Conservation (phyloP, 2,329 filamentous ascomycete genomes). For the Pseudogymnoascus sp. region DNA sequence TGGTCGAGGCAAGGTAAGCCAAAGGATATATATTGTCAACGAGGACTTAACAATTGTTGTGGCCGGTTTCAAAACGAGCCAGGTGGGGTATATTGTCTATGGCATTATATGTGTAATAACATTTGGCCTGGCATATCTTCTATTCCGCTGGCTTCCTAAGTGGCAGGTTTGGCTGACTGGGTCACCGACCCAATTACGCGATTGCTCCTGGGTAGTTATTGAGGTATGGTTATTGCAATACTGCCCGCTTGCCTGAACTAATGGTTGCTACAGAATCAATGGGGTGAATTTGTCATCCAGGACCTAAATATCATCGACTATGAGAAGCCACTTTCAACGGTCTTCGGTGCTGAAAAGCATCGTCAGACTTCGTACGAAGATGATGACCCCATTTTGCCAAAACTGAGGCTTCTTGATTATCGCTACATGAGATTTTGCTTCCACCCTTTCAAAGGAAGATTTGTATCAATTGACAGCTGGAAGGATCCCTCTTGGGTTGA, state of each 20-base stretch:
- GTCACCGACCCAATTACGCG: conserved; percentile 55
- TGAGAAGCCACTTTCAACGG: conserved; percentile 49
- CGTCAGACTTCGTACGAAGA: conserved; percentile 52
- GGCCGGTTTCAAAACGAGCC: conserved; percentile 79
- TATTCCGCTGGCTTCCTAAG: conserved; percentile 82
- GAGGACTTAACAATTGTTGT: conserved; percentile 93
- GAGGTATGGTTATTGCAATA: conserved; percentile 45
- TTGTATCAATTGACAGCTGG: conserved; percentile 80
- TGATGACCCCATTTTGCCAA: conserved; percentile 68
- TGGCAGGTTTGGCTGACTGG: conserved; percentile 78
- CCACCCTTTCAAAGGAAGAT: conserved; percentile 82
- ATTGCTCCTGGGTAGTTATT: conserved; percentile 85
- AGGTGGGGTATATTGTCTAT: conserved; percentile 62
- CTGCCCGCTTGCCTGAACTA: conserved; percentile 13
- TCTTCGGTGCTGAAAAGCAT: conserved; percentile 63
- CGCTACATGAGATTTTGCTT: conserved; percentile 91
- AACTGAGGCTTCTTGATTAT: conserved; percentile 77
- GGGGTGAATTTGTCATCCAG: conserved; percentile 83
- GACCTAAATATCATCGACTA: conserved; percentile 49
- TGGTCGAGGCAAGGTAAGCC: conserved; percentile 59
- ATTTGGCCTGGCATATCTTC: conserved; percentile 69
- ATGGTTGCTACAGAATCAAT: conserved; percentile 64
- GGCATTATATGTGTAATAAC: conserved; percentile 62
- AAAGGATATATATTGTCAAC: conserved; percentile 88
- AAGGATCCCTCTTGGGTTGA: conserved; percentile 87